Evolutionary conservation across 169 alveolate genomes (phyloP).

Genomic region (Plasmodium chabaudi): DNA sequence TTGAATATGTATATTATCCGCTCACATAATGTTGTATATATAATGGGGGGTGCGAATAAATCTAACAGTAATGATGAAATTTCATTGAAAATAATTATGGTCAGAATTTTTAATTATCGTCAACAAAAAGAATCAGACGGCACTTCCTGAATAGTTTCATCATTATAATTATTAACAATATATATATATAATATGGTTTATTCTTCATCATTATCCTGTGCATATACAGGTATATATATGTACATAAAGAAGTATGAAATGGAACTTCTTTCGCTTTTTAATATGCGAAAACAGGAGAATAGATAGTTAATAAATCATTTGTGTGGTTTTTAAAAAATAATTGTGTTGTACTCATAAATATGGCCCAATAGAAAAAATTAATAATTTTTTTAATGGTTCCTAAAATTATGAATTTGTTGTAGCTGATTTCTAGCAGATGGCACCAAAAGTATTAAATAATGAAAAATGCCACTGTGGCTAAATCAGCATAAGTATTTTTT

Average conservation of each 20-base stretch:
- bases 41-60: background rate
- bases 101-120: constrained; percentile 52
- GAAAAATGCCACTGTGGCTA: constrained; percentile 58
- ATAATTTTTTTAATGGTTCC: constrained; percentile 64
- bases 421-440: constrained; percentile 71
- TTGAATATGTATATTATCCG: background rate
- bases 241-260: background rate
- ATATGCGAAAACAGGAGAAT: too few relatives aligned
- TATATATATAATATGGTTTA: constrained; percentile 12
- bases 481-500: constrained; percentile 19
- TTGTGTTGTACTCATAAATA: constrained; percentile 35
- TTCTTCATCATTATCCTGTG: background rate
- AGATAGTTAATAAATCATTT: too few relatives aligned
- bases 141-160: constrained; percentile 76
- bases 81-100: constrained; percentile 66
- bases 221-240: constrained; percentile 1
- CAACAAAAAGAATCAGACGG: constrained; percentile 74
- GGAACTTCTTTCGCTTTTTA: too few relatives aligned
- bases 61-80: too few relatives aligned
- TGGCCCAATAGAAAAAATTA: constrained; percentile 71
- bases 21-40: background rate
- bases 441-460: background rate
- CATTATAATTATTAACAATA: constrained; percentile 75
- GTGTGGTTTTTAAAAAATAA: too few relatives aligned
- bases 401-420: constrained; percentile 65